Percentiles rank a stretch among this genome's conserved stretches.
These are phyloP conservation scores for Linnemannia elongata DNA, from an alignment of 192 early-diverging fungal genomes.

Conservation along the genomic window DNA sequence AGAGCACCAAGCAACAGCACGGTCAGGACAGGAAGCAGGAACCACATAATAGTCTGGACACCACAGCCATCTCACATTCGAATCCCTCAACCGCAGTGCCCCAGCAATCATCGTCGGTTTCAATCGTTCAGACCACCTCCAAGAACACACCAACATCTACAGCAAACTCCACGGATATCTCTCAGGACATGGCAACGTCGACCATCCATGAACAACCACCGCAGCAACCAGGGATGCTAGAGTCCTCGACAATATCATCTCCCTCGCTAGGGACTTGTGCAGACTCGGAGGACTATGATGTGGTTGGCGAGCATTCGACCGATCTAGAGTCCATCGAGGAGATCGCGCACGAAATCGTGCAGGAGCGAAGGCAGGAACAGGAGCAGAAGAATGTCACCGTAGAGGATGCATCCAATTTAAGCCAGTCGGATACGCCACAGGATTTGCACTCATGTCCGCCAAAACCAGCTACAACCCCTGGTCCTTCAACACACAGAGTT, in stretches of 20 bases:
- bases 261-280: background rate
- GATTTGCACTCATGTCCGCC: background rate
- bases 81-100: background rate
- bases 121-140: background rate
- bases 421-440: background rate
- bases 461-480: background rate
- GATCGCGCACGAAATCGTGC: background rate
- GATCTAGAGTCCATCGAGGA: conserved; percentile 8
- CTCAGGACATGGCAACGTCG: background rate
- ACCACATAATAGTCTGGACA: background rate
- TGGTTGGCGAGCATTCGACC: background rate
- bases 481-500: background rate
- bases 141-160: background rate
- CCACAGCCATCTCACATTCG: background rate
- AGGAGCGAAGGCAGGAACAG: background rate
- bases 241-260: background rate
- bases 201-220: background rate
- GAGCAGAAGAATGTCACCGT: background rate
- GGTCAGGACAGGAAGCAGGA: background rate
- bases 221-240: background rate
- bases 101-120: background rate
- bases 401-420: background rate
- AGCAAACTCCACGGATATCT: background rate
- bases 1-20: background rate
- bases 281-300: conserved; percentile 6